These are phyloP conservation scores for Zopfia rhizophila DNA, from an alignment of 2,329 filamentous ascomycete species.

Conservation along the genomic window DNA sequence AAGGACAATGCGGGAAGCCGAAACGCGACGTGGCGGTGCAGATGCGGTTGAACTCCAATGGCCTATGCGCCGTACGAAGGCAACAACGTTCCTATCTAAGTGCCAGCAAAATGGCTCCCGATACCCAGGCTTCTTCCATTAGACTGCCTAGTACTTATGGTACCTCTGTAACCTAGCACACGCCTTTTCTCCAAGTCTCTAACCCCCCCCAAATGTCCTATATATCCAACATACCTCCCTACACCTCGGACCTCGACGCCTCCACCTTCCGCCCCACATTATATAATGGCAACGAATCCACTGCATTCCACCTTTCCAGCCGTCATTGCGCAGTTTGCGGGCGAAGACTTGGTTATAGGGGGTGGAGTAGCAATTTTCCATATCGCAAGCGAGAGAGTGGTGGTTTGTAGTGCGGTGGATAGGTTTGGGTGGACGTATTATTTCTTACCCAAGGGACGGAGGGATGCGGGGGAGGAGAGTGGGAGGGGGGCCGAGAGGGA, in stretches of 20 bases:
- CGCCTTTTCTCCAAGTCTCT: background rate
- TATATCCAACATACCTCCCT: slow-evolving; percentile 11
- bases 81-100: too few relatives aligned
- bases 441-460: slow-evolving; percentile 62
- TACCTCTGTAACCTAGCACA: slow-evolving; percentile 12
- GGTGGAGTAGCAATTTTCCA: slow-evolving; percentile 63
- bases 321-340: slow-evolving; percentile 38
- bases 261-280: background rate
- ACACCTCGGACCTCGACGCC: slow-evolving; percentile 6
- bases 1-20: too few relatives aligned
- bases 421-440: slow-evolving; percentile 48
- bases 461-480: slow-evolving; percentile 59
- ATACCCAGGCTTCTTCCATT: too few relatives aligned
- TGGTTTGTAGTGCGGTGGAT: slow-evolving; percentile 59
- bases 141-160: too few relatives aligned
- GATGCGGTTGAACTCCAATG: too few relatives aligned
- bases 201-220: slow-evolving; percentile 7
- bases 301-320: slow-evolving; percentile 20
- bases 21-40: too few relatives aligned
- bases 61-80: too few relatives aligned
- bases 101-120: too few relatives aligned
- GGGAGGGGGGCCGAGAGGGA: slow-evolving; percentile 57
- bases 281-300: slow-evolving; percentile 8
- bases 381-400: slow-evolving; percentile 56
- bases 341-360: slow-evolving; percentile 41